phyloP scores from a whole-genome alignment of 2,329 filamentous ascomycete genomes.

The Calycina marina region DNA sequence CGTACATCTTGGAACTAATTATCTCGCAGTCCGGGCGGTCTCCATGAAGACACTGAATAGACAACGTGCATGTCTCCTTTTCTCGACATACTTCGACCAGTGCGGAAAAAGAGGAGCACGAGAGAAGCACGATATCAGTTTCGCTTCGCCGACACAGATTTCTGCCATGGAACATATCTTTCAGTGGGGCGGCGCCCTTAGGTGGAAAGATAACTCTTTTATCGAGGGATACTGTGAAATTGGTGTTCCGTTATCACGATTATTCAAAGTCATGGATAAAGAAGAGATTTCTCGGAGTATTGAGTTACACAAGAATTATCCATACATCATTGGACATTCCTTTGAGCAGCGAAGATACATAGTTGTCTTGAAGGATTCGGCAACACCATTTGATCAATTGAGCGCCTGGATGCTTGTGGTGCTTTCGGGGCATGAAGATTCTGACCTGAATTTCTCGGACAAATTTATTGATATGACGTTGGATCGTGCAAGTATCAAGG shows the following conservation, averaged over 20 bases:
- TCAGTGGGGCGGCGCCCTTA: conserved; percentile 28
- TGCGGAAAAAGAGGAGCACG: neutral
- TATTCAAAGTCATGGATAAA: no score
- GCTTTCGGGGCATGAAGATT: no score
- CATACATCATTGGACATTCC: no score
- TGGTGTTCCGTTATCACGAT: conserved; percentile 29
- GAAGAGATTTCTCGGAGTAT: no score
- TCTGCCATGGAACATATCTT: conserved; percentile 26
- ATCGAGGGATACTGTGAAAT: conserved; percentile 37
- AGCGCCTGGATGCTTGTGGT: conserved; percentile 47
- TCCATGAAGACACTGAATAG: conserved; percentile 74
- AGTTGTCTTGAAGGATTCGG: conserved; percentile 50
- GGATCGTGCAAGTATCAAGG: no score
- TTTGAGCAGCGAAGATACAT: conserved; percentile 30
- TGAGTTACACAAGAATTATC: no score
- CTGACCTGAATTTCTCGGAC: no score
- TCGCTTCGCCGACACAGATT: conserved; percentile 52
- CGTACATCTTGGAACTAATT: conserved; percentile 73
- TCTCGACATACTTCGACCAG: conserved; percentile 37
- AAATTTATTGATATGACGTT: no score
- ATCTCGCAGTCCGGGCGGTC: conserved; percentile 70
- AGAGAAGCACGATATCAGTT: conserved; percentile 3
- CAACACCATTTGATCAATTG: conserved; percentile 34
- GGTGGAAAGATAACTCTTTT: conserved; percentile 29
- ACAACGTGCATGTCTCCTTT: conserved; percentile 70